Base-by-base conservation (phyloP, 78 protist species). In the Dictyostelium brefeldianum region DNA sequence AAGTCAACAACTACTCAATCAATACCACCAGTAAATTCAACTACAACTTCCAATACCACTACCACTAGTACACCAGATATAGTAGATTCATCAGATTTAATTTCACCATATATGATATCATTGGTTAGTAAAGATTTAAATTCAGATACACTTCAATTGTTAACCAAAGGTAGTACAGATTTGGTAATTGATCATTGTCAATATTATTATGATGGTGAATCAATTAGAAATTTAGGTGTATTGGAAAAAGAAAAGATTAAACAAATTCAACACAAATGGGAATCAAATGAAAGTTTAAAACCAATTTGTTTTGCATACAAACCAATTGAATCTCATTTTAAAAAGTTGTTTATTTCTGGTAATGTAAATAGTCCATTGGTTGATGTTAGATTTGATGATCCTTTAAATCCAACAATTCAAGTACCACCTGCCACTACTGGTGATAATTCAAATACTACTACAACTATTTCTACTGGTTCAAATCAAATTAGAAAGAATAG, bases 141-240 rank as follows among this genome's bases (percentile, higher is more conserved):
- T 56, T 78, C 83, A 6, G 95, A 83, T 17, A 83, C 95, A 3
- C 78, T 91, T 4, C 95, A 91, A 59, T 46, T 91, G 1, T 57
- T 91, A 51, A 70, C 90, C 0, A 91, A 91, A 25, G 95, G 95
- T 41, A 91, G 95, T 29, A 82, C 95, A 1, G 92, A 91, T 20
- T 54, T 91, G 20, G 81, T 91, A 14, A n/a, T 91, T 14, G 90
- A 91, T n/a, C 89, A 91, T 31, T 91, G 95, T 59, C 84, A 59
- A 12, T 78, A 56, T 6, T 91, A 91, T 51, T 91, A 81, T 56
- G 95, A 91, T 47, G 95, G 95, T 41, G 90, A 80, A 47, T 71
- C 80, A 14, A 77, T 91, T 25, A 27, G 51, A 31, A 43, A 15
- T 41, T 64, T 87, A 0, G 79, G 36, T 14, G 84, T 77, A 12